Conservation (phyloP, 2,329 filamentous ascomycete genomes). For the Trichoderma semiorbis region DNA sequence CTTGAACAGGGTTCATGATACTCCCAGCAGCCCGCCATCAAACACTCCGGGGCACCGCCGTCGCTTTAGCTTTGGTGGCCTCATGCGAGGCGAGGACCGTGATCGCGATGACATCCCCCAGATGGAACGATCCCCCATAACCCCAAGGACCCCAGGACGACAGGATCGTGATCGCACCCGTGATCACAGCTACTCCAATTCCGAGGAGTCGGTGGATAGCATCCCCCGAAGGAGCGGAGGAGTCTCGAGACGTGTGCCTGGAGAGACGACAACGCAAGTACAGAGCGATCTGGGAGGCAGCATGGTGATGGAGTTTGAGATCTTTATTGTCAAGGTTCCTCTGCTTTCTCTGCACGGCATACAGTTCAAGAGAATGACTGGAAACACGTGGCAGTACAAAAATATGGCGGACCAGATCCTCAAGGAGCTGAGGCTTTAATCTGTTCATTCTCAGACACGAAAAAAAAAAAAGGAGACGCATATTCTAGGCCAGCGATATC, state of each 20-base stretch:
- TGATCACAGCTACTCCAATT: constrained; percentile 77
- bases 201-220: constrained; percentile 80
- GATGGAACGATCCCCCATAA: constrained; percentile 41
- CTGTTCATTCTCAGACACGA: neutral
- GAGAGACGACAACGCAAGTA: constrained; percentile 88
- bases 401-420: constrained; percentile 97
- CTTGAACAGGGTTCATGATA: constrained; percentile 67
- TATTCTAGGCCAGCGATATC: neutral
- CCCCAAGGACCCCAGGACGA: constrained; percentile 43
- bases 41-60: constrained; percentile 61
- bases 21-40: constrained; percentile 55
- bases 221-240: constrained; percentile 52
- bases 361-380: constrained; percentile 94
- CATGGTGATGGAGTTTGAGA: constrained; percentile 87
- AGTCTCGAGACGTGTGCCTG: constrained; percentile 59
- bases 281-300: constrained; percentile 83
- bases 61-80: constrained; percentile 79
- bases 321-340: constrained; percentile 96
- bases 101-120: constrained; percentile 72
- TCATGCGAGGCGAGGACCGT: constrained; percentile 53
- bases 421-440: constrained; percentile 73
- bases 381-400: constrained; percentile 98
- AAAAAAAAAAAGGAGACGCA: neutral
- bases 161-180: constrained; percentile 39
- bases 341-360: constrained; percentile 90